A percentile compares a stretch with the other conserved stretches of the same genome.
phyloP scores from a whole-genome alignment of 306 rosid species.

The Prinsepia uniflora region DNA sequence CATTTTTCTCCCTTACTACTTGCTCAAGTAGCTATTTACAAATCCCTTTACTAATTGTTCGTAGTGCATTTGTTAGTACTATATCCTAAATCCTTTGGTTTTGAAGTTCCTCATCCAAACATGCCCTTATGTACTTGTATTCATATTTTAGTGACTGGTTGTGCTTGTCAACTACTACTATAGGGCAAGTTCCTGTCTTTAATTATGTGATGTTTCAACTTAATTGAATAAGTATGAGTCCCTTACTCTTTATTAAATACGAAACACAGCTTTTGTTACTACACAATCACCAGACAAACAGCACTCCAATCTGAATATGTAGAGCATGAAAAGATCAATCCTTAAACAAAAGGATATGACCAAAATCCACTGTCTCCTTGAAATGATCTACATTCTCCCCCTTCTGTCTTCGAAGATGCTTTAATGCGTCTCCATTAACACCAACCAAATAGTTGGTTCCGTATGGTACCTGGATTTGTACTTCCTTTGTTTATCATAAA shows the following conservation, averaged over 20 bases:
- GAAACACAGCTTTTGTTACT: not conserved
- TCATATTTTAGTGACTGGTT: no score
- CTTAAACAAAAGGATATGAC: not conserved
- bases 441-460: not conserved
- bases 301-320: not conserved
- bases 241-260: not conserved
- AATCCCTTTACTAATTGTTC: no score
- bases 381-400: not conserved
- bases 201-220: no score
- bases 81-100: no score
- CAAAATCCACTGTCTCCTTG: not conserved
- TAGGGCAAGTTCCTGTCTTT: no score
- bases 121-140: no score
- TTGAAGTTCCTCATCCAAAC: no score
- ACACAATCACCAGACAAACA: not conserved
- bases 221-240: not conserved
- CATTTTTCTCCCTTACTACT: no score
- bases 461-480: not conserved
- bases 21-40: no score
- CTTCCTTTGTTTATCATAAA: not conserved
- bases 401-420: not conserved
- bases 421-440: not conserved
- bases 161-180: no score
- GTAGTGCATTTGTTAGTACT: no score
- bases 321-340: not conserved